Evolutionary conservation across 1,284 basidiomycete species (phyloP), one percentile per base, ranked within the genome.

Genomic region (Ceratobasidium sp.): DNA sequence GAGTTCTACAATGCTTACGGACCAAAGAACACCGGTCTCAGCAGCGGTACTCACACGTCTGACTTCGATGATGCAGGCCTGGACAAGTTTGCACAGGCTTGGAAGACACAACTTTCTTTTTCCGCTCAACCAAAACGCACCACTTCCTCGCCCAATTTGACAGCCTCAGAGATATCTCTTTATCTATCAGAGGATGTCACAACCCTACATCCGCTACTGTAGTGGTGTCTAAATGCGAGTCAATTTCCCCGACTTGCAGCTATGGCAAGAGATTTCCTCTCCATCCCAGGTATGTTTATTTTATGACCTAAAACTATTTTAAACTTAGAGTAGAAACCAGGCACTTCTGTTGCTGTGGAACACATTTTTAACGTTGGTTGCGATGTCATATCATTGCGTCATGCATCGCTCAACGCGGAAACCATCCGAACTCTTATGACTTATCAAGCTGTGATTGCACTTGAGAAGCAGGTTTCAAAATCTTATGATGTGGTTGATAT

Each of bases 331-430:
- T 18, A 6, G 3, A 36, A n/a, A 45, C 12, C 32, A 64, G 73
- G 73, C 2, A 43, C 69, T 5, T 72, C 73, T 9, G 73, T 65
- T 10, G 36, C 57, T 18, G 59, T 72, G 14, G 72, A 73, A 50
- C 45, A 58, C 1, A 28, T 32, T 10, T 59, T 71, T 28, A 71
- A 32, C 39, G 32, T 41, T 28, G 72, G 72, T 18, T 69, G 69
- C n/a, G 69, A 73, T 50, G 45, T 73, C 26, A 71, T 73, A 12
- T 71, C 57, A 1, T 14, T 73, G 18, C 46, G 72, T 14, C 57
- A 45, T 5, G 67, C 41, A 4, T 71, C 72, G 1, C 72, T 73
- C 30, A 34, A 23, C 8, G 72, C 72, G 0, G 72, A 71, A 30
- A 71, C 67, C 4, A 61, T 73, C 16, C 57, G 67, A 12, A 62